Percentiles rank a stretch among this genome's conserved stretches.
phyloP scores from a whole-genome alignment of 2,329 filamentous ascomycete species.

The Fusarium sp. region DNA sequence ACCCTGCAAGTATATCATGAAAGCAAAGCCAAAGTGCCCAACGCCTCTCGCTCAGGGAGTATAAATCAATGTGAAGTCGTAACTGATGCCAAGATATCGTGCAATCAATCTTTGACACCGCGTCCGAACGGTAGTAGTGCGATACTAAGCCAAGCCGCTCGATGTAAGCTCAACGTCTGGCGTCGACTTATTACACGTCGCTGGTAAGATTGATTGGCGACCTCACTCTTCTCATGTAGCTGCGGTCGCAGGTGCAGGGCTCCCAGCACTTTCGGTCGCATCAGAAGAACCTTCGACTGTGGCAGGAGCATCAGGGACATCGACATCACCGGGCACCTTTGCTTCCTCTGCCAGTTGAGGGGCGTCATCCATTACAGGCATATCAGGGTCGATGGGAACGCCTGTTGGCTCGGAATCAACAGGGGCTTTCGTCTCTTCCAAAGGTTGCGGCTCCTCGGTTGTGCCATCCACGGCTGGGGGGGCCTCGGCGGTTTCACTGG shows the following conservation, averaged over 20 bases:
- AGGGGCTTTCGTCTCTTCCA: constrained; percentile 10
- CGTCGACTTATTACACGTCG: constrained; percentile 1
- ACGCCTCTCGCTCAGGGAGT: constrained; percentile 42
- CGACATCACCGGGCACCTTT: constrained; percentile 21
- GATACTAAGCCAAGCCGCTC: background rate
- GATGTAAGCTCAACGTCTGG: background rate
- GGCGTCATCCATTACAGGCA: constrained; percentile 14
- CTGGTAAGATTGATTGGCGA: constrained; percentile 3
- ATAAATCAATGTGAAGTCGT: constrained; percentile 45
- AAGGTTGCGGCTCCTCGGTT: background rate
- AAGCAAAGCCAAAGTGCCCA: constrained; percentile 36
- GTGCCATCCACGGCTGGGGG: constrained; percentile 7
- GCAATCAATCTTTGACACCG: constrained; percentile 17
- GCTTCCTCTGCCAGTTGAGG: constrained; percentile 16
- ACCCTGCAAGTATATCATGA: constrained; percentile 39
- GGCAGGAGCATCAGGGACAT: constrained; percentile 17
- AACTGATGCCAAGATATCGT: constrained; percentile 33
- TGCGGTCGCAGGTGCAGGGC: constrained; percentile 16
- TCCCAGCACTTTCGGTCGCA: constrained; percentile 13
- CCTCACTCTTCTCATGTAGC: constrained; percentile 27
- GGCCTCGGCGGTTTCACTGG: constrained; percentile 5
- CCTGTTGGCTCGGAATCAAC: constrained; percentile 1
- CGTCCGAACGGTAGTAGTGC: constrained; percentile 3
- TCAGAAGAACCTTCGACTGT: constrained; percentile 17
- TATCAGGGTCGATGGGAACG: constrained; percentile 23